phyloP scores from a whole-genome alignment of 1,284 basidiomycete genomes.

The Leucoagaricus sp. region DNA sequence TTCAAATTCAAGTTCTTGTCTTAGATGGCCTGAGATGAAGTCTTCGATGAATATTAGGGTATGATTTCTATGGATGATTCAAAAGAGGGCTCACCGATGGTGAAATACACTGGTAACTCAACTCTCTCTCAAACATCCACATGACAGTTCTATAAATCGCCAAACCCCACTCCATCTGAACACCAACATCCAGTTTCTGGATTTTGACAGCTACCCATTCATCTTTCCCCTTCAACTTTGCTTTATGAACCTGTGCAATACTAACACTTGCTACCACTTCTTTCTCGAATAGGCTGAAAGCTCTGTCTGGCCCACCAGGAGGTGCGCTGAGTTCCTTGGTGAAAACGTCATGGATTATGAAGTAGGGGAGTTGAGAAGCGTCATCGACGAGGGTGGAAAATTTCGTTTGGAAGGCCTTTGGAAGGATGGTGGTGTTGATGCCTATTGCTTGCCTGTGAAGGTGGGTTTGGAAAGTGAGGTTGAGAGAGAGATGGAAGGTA shows the following conservation, averaged over 20 bases:
- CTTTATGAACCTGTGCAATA: slow-evolving; percentile 88
- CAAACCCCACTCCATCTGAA: slow-evolving; percentile 85
- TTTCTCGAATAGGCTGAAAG: slow-evolving; percentile 79
- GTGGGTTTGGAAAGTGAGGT: too few species aligned
- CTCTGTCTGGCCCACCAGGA: slow-evolving; percentile 63
- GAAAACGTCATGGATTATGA: slow-evolving; percentile 70
- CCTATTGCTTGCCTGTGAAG: slow-evolving; percentile 71
- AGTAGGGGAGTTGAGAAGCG: slow-evolving; percentile 80
- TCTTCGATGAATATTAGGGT: too few species aligned
- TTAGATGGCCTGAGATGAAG: slow-evolving; percentile 81
- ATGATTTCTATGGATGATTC: background rate
- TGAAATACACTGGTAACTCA: slow-evolving; percentile 75
- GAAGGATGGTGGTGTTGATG: slow-evolving; percentile 82
- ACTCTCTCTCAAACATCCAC: slow-evolving; percentile 76
- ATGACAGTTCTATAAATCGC: slow-evolving; percentile 64
- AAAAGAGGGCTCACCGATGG: slow-evolving; percentile 54
- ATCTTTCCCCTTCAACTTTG: slow-evolving; percentile 55
- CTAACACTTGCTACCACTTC: slow-evolving; percentile 81
- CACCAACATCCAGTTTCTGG: slow-evolving; percentile 86
- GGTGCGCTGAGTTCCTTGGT: slow-evolving; percentile 67
- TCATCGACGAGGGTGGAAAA: slow-evolving; percentile 85
- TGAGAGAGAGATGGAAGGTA: too few species aligned
- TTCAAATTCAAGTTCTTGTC: slow-evolving; percentile 79
- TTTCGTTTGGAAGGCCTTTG: slow-evolving; percentile 78
- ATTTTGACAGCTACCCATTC: slow-evolving; percentile 86